These are phyloP conservation scores for Ustilago cynodontis DNA, from an alignment of 1,284 basidiomycete species.

Conservation along the genomic window DNA sequence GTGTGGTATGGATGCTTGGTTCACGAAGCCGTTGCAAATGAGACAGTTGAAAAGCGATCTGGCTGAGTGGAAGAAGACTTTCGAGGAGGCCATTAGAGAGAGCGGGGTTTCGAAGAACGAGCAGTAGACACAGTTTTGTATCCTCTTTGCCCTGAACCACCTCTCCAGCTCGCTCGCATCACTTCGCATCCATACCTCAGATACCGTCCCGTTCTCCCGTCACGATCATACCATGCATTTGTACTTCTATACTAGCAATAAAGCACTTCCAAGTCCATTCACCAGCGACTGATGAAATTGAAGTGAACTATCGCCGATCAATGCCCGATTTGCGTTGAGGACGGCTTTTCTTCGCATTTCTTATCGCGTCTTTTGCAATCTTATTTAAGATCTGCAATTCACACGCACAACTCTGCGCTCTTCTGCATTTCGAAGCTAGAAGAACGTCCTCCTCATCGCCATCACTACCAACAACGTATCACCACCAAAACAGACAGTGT, in stretches of 20 bases:
- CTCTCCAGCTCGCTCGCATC: neutral
- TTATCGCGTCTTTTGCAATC: conserved; percentile 4
- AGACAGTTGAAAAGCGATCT: conserved; percentile 30
- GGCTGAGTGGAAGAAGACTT: conserved; percentile 38
- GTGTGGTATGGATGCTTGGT: conserved; percentile 57
- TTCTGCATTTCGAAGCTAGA: conserved; percentile 7
- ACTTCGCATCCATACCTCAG: neutral
- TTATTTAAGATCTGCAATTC: neutral
- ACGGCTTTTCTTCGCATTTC: neutral
- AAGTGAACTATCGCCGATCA: neutral
- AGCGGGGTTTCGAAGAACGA: neutral
- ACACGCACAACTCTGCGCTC: conserved; percentile 1
- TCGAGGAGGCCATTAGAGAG: conserved; percentile 17
- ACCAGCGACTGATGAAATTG: neutral
- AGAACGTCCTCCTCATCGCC: conserved; percentile 18
- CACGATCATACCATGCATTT: too few species aligned
- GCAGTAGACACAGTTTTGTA: neutral
- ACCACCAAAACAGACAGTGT: neutral
- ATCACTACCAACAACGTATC: neutral
- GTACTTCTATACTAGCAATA: too few species aligned
- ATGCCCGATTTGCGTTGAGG: neutral
- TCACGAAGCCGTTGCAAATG: conserved; percentile 51
- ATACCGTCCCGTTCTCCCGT: too few species aligned
- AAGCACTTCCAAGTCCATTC: too few species aligned
- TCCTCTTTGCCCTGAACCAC: neutral